phyloP scores from a whole-genome alignment of 129 eudicot species.

The Kitagawia praeruptora region DNA sequence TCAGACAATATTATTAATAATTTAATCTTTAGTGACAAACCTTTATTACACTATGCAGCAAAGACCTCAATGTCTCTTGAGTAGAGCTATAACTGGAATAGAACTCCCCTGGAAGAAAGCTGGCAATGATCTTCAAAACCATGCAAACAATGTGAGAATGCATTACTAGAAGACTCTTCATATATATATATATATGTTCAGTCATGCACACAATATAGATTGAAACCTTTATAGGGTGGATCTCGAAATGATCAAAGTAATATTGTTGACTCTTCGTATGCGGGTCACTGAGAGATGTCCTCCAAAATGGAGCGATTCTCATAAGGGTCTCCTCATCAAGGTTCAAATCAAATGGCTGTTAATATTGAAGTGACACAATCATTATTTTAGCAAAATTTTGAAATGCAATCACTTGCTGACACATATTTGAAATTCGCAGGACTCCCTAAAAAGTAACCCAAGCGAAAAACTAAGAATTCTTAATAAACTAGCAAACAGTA shows the following conservation, averaged over 20 bases:
- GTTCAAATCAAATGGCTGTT: conserved; percentile 87
- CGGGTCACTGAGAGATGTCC: conserved; percentile 84
- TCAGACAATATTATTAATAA: background rate
- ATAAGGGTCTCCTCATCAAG: conserved; percentile 96
- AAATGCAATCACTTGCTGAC: background rate
- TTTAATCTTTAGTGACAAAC: conserved; percentile 21
- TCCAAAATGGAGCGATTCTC: conserved; percentile 90
- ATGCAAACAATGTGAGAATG: conserved; percentile 14
- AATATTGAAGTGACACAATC: conserved; percentile 12
- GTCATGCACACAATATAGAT: conserved; percentile 5
- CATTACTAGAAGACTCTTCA: background rate
- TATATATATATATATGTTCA: background rate
- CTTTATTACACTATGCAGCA: conserved; percentile 95
- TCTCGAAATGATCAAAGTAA: conserved; percentile 97
- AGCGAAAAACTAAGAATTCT: background rate
- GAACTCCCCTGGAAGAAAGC: conserved; percentile 94
- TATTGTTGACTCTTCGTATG: conserved; percentile 72
- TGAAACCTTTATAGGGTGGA: conserved; percentile 88
- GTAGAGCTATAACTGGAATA: conserved; percentile 70
- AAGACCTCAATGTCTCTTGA: conserved; percentile 83
- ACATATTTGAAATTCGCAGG: background rate
- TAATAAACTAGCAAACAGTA: background rate
- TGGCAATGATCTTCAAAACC: conserved; percentile 69
- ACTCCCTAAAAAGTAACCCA: background rate
- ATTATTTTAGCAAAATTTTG: background rate